Percentiles rank a stretch among this genome's conserved stretches.
Evolutionary conservation across 179 eudicot species (phyloP).

Genomic region (Vitellaria paradoxa): DNA sequence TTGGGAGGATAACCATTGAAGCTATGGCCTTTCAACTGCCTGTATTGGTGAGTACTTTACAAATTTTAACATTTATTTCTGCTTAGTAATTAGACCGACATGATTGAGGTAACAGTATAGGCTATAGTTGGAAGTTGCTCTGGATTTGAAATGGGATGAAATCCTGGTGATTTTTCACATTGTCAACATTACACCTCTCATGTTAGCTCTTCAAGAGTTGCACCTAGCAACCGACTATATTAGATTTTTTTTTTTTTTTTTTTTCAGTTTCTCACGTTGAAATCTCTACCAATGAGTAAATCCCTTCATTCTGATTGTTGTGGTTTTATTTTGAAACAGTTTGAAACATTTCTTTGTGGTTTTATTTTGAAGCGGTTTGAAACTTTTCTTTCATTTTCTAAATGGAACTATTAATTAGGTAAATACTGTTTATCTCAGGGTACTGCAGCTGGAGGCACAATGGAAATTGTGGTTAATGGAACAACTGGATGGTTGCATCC

Average conservation of each 20-base stretch:
- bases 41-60: slow-evolving; percentile 51
- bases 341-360: neutral
- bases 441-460: slow-evolving; percentile 94
- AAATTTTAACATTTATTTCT: neutral
- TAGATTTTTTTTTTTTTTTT: neutral
- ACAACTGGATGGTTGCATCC: slow-evolving; percentile 81
- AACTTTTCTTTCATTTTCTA: neutral
- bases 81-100: neutral
- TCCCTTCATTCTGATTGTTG: neutral
- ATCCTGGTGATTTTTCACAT: neutral
- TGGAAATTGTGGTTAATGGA: slow-evolving; percentile 75
- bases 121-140: too few relatives aligned
- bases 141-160: too few relatives aligned
- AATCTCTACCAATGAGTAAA: neutral
- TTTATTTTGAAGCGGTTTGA: neutral
- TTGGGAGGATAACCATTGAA: slow-evolving; percentile 93
- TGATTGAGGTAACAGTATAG: neutral
- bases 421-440: slow-evolving; percentile 43
- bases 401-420: neutral
- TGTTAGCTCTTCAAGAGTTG: neutral
- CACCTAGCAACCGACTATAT: neutral
- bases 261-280: neutral
- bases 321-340: neutral
- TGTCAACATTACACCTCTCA: neutral
- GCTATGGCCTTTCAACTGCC: slow-evolving; percentile 96